These are phyloP conservation scores for Cladophialophora exuberans DNA, from an alignment of 2,329 filamentous ascomycete genomes.

Conservation along the genomic window DNA sequence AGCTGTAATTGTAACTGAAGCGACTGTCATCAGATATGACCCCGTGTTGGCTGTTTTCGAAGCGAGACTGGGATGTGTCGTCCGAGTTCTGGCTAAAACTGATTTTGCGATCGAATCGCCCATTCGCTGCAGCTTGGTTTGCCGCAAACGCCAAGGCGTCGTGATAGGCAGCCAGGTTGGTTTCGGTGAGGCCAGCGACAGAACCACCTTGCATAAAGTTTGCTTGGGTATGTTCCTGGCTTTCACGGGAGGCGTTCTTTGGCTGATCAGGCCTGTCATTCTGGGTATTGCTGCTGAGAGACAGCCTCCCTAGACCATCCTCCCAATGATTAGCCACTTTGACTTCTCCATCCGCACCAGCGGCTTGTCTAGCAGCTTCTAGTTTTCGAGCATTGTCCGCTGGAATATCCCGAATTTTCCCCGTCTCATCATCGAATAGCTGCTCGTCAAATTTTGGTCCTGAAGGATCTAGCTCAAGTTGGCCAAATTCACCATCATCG, in stretches of 20 bases:
- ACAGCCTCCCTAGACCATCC: neutral
- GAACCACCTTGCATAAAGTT: constrained; percentile 5
- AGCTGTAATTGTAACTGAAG: constrained; percentile 49
- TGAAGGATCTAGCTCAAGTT: constrained; percentile 25
- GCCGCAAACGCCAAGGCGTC: constrained; percentile 82
- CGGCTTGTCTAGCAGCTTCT: constrained; percentile 25
- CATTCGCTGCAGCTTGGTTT: constrained; percentile 72
- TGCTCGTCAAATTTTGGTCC: constrained; percentile 50
- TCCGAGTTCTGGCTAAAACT: constrained; percentile 50
- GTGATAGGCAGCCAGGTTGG: constrained; percentile 74
- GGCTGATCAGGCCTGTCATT: neutral
- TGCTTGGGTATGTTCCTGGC: neutral
- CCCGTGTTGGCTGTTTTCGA: constrained; percentile 46
- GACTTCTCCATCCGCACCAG: constrained; percentile 13
- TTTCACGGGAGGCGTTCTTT: neutral
- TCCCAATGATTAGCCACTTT: constrained; percentile 7
- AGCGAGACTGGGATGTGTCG: constrained; percentile 42
- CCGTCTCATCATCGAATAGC: constrained; percentile 52
- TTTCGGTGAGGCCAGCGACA: constrained; percentile 51
- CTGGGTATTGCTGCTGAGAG: neutral
- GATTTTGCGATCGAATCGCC: constrained; percentile 69
- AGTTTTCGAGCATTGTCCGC: constrained; percentile 31
- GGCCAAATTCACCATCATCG: constrained; percentile 45
- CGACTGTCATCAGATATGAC: constrained; percentile 55
- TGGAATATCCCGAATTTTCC: constrained; percentile 40